Evolutionary conservation across 768 basidiomycete species (phyloP).

Genomic region (Phylloporus sp.): DNA sequence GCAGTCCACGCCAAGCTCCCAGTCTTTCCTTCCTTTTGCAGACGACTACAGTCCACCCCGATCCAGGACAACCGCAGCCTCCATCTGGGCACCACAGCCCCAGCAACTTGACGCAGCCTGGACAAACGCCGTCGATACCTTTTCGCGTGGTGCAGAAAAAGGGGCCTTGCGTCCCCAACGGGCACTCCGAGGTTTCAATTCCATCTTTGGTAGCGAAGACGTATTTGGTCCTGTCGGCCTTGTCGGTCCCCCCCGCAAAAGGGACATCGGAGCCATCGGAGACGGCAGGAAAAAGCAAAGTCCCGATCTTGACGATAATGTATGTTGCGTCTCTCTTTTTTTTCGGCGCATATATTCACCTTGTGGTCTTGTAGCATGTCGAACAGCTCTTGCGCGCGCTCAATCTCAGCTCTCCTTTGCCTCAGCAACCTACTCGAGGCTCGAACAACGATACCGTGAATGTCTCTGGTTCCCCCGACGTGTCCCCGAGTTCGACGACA

Average conservation of each 20-base stretch:
- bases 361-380: slow-evolving; percentile 52
- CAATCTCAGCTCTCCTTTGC: slow-evolving; percentile 74
- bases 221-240: slow-evolving; percentile 57
- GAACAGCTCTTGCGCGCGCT: slow-evolving; percentile 77
- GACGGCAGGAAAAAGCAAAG: slow-evolving; percentile 68
- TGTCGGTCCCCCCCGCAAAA: slow-evolving; percentile 38
- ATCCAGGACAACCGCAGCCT: slow-evolving; percentile 43
- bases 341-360: slow-evolving; percentile 31
- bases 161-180: slow-evolving; percentile 32
- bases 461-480: slow-evolving; percentile 55
- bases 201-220: slow-evolving; percentile 46
- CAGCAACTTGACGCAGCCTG: slow-evolving; percentile 63
- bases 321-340: slow-evolving; percentile 22
- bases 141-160: slow-evolving; percentile 49
- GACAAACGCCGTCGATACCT: slow-evolving; percentile 64
- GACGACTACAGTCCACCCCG: slow-evolving; percentile 40
- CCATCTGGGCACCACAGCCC: slow-evolving; percentile 84
- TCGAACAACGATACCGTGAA: slow-evolving; percentile 40
- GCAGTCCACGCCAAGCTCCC: slow-evolving; percentile 23
- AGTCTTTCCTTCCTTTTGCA: slow-evolving; percentile 32
- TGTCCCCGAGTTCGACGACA: slow-evolving; percentile 69
- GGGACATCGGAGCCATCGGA: slow-evolving; percentile 67
- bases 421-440: slow-evolving; percentile 42
- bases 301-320: slow-evolving; percentile 52
- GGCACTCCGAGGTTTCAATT: slow-evolving; percentile 17